Conservation (phyloP, 495 filamentous ascomycete species). For the Aspergillus affinis region DNA sequence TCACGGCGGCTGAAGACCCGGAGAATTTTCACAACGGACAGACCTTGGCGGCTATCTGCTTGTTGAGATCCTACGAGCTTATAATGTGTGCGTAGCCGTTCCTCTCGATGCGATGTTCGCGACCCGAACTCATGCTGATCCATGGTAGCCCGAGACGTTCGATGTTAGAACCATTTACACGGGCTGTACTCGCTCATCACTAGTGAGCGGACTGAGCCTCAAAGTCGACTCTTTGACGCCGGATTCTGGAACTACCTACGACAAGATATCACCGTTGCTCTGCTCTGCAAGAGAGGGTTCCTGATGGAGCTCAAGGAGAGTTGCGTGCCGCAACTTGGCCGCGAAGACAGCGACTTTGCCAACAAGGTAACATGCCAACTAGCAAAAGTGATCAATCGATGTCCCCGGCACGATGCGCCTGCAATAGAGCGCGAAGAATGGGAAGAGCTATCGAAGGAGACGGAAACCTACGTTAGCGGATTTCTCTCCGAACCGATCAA, state of each 20-base stretch:
- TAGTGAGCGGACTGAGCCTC: constrained; percentile 14
- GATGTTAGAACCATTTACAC: constrained; percentile 26
- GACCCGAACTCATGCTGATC: neutral
- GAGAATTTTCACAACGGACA: constrained; percentile 25
- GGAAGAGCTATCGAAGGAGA: constrained; percentile 12
- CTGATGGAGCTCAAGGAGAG: constrained; percentile 32
- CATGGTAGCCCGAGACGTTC: constrained; percentile 15
- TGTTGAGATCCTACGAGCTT: constrained; percentile 41
- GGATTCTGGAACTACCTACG: constrained; percentile 43
- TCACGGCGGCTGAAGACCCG: constrained; percentile 14
- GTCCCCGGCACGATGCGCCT: constrained; percentile 15
- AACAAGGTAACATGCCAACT: constrained; percentile 31
- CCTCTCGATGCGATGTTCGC: neutral
- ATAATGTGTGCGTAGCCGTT: constrained; percentile 20
- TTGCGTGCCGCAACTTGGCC: too few relatives aligned
- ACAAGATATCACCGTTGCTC: constrained; percentile 38
- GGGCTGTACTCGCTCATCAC: constrained; percentile 30
- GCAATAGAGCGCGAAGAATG: constrained; percentile 6
- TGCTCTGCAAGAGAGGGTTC: constrained; percentile 30
- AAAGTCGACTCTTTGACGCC: constrained; percentile 24
- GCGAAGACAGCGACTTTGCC: constrained; percentile 28
- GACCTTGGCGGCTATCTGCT: constrained; percentile 35
- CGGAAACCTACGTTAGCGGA: constrained; percentile 18
- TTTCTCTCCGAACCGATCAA: constrained; percentile 23
- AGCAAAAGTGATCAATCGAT: constrained; percentile 32